Conservation (phyloP, 768 basidiomycete species). For the Crucibulum laeve region DNA sequence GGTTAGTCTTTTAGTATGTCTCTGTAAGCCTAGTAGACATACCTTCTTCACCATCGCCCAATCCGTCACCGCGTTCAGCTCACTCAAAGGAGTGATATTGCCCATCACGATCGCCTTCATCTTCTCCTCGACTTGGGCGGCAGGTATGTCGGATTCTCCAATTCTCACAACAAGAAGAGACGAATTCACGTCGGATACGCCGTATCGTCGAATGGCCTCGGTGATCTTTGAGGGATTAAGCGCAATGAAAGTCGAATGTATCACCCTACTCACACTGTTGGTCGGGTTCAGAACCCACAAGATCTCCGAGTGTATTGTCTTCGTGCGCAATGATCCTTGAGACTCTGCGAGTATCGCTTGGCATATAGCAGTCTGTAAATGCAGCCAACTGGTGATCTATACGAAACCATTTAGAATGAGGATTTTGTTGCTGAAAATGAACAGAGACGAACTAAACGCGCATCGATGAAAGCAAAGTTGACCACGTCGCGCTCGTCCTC, state of each 20-base stretch:
- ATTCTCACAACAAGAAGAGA: slow-evolving; percentile 74
- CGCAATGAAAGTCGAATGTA: not conserved
- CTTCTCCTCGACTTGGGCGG: slow-evolving; percentile 37
- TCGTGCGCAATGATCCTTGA: slow-evolving; percentile 64
- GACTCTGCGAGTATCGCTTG: slow-evolving; percentile 73
- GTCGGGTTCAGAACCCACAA: slow-evolving; percentile 85
- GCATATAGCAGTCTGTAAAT: slow-evolving; percentile 80
- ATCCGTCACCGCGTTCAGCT: slow-evolving; percentile 51
- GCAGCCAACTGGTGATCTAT: slow-evolving; percentile 78
- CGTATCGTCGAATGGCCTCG: slow-evolving; percentile 84
- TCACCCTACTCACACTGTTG: slow-evolving; percentile 62
- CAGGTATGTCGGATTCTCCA: slow-evolving; percentile 26
- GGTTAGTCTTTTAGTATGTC: no score
- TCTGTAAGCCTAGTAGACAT: no score
- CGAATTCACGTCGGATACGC: slow-evolving; percentile 63
- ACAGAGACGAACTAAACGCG: slow-evolving; percentile 57
- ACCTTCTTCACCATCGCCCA: slow-evolving; percentile 78
- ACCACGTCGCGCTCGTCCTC: slow-evolving; percentile 70
- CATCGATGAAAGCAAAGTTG: slow-evolving; percentile 91
- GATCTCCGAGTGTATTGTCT: slow-evolving; percentile 88
- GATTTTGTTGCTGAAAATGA: slow-evolving; percentile 3
- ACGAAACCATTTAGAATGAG: slow-evolving; percentile 1
- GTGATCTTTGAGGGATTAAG: slow-evolving; percentile 55
- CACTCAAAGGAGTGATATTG: slow-evolving; percentile 39
- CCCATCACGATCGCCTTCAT: slow-evolving; percentile 64